Conservation (phyloP, 495 filamentous ascomycete genomes). For the Trichoderma orchidacearum region DNA sequence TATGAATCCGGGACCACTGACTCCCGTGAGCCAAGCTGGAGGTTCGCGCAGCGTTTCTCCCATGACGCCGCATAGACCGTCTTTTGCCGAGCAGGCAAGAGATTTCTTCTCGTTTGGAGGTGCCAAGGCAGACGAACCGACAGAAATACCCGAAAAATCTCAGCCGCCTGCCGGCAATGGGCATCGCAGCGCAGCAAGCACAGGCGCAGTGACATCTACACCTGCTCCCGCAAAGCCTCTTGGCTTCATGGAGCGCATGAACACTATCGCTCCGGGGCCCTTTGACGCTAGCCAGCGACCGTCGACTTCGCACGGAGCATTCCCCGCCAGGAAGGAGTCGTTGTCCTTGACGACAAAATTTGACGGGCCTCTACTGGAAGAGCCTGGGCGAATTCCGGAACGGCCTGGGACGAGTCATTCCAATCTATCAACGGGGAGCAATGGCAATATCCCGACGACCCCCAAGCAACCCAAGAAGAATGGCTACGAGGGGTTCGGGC, state of each 20-base stretch:
- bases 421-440: conserved; percentile 22
- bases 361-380: background rate
- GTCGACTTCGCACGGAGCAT: background rate
- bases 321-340: background rate
- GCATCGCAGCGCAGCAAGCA: conserved; percentile 21
- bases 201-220: background rate
- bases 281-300: conserved; percentile 34
- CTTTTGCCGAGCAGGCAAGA: conserved; percentile 17
- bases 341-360: background rate
- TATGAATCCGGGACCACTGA: conserved; percentile 40
- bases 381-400: background rate
- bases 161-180: conserved; percentile 24
- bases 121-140: conserved; percentile 14
- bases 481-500: conserved; percentile 36
- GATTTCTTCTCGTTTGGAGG: conserved; percentile 26
- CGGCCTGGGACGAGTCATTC: conserved; percentile 29
- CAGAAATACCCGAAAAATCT: conserved; percentile 10
- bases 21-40: conserved; percentile 44
- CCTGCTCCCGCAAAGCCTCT: conserved; percentile 28
- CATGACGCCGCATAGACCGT: conserved; percentile 28
- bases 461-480: conserved; percentile 30
- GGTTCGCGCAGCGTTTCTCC: conserved; percentile 46
- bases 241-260: conserved; percentile 42
- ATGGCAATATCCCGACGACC: conserved; percentile 9
- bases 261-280: conserved; percentile 52